Conservation (phyloP, 1,284 basidiomycete species). For the Cutaneotrichosporon sp. region DNA sequence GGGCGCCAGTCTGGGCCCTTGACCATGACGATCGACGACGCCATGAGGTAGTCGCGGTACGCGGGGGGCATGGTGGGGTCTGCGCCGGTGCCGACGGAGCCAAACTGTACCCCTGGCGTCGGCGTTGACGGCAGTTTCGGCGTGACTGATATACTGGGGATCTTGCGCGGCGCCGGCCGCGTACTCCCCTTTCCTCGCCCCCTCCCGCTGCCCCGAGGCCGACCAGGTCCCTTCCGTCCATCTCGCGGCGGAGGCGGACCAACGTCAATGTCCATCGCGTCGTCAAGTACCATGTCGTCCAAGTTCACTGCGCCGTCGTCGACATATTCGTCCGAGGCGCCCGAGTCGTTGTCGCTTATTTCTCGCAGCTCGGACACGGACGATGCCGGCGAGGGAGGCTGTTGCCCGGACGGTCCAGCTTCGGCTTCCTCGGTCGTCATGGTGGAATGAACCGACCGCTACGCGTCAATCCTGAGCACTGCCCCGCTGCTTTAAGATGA, state of each 20-base stretch:
- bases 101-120: too few relatives aligned
- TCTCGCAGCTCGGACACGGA: conserved; percentile 1
- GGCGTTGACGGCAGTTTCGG: background rate
- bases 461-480: background rate
- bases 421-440: too few relatives aligned
- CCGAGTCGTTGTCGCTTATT: conserved; percentile 3
- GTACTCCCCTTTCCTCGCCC: background rate
- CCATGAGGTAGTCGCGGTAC: conserved; percentile 13
- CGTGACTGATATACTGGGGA: background rate
- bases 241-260: too few relatives aligned
- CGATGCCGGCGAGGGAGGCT: background rate
- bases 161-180: background rate
- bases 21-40: background rate
- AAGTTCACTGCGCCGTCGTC: background rate
- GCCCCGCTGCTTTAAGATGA: background rate
- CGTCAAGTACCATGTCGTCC: background rate
- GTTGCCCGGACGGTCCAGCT: background rate
- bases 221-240: too few relatives aligned
- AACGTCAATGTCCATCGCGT: background rate
- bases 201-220: too few relatives aligned
- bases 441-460: too few relatives aligned
- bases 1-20: background rate
- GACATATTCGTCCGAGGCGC: background rate
- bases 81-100: background rate
- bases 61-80: conserved; percentile 7